Percentiles rank a stretch among this genome's conserved stretches.
Conservation (phyloP, 2,329 filamentous ascomycete genomes). For the Xylariomycetidae sp. region DNA sequence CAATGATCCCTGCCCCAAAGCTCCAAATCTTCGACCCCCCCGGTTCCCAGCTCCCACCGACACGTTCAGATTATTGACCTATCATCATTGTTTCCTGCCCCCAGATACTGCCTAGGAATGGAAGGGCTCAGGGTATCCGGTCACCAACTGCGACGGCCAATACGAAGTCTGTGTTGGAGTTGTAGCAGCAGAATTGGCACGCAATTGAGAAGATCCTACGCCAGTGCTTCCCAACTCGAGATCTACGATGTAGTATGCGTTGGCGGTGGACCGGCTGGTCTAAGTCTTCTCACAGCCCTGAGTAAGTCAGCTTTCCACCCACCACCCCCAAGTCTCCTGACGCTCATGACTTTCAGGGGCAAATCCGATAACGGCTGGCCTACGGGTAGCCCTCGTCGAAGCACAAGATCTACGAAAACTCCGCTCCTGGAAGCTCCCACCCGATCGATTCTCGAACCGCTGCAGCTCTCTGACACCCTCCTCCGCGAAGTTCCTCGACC, state of each 20-base stretch:
- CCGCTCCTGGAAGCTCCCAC: conserved; percentile 60
- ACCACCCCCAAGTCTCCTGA: conserved; percentile 1
- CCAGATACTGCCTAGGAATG: too few species aligned
- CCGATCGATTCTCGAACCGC: conserved; percentile 79
- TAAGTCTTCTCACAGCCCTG: conserved; percentile 75
- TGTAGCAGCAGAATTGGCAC: conserved; percentile 37
- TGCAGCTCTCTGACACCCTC: conserved; percentile 91
- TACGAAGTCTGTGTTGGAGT: conserved; percentile 36
- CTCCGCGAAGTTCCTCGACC: conserved; percentile 76
- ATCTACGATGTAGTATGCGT: conserved; percentile 93
- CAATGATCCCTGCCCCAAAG: too few species aligned
- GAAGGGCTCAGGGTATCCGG: conserved; percentile 16
- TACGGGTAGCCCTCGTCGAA: conserved; percentile 87
- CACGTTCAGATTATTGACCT: too few species aligned
- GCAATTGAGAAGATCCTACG: conserved; percentile 36
- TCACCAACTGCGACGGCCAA: conserved; percentile 16
- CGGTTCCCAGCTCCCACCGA: too few species aligned
- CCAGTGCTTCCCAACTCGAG: conserved; percentile 49
- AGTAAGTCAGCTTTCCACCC: conserved; percentile 45
- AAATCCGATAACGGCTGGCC: conserved; percentile 66
- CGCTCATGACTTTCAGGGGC: conserved; percentile 50
- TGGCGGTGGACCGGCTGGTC: conserved; percentile 81
- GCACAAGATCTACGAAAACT: conserved; percentile 75
- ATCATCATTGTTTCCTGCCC: too few species aligned
- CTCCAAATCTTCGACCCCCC: too few species aligned